Evolutionary conservation across 352 stramenopile genomes (phyloP).

Genomic region (Aphanomyces astaci): DNA sequence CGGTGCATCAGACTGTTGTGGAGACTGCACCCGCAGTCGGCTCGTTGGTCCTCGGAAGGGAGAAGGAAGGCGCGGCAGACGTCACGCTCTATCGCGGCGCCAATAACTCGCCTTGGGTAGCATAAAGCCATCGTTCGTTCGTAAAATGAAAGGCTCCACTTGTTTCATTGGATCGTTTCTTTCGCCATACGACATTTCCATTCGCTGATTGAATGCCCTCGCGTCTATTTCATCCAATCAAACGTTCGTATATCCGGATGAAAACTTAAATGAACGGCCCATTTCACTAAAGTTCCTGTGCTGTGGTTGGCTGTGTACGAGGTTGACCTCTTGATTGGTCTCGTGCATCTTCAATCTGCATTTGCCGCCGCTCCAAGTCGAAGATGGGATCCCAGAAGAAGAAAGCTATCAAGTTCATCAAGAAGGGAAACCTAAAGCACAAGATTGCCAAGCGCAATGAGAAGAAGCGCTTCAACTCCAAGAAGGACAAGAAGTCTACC

Average conservation of each 20-base stretch:
- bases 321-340: neutral
- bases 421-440: constrained; percentile 60
- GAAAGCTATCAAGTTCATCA: constrained; percentile 80
- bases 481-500: constrained; percentile 68
- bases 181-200: neutral
- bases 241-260: neutral
- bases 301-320: constrained; percentile 8
- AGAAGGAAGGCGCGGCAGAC: neutral
- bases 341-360: constrained; percentile 3
- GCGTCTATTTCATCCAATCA: neutral
- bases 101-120: neutral
- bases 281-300: neutral
- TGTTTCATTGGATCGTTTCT: neutral
- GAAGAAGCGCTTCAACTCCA: constrained; percentile 70
- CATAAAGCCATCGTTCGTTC: neutral
- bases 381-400: constrained; percentile 45
- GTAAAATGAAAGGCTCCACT: too few relatives aligned
- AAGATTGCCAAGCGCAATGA: constrained; percentile 84
- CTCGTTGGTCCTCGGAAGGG: neutral
- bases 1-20: neutral
- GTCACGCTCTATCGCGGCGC: neutral
- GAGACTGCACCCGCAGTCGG: neutral
- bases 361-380: neutral
- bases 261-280: neutral
- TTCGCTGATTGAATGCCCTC: neutral